Base-by-base conservation (phyloP, 2,329 filamentous ascomycete species). In the Dactylellina cionopaga region DNA sequence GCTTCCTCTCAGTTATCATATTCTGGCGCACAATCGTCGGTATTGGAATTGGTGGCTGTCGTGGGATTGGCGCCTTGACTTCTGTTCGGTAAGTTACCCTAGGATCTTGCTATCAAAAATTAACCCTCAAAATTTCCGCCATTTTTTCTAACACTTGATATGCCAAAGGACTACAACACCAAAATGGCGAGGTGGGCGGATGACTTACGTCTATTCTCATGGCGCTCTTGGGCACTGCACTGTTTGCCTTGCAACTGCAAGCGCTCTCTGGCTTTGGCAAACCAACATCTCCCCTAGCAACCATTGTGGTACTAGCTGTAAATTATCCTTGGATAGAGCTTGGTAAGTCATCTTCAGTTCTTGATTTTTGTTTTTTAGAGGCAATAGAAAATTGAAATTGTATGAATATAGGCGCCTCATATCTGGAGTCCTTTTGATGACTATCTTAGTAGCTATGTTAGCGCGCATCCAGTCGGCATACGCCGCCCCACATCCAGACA, bases 11-110 rank as follows among this genome's bases (percentile, higher is more conserved):
- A 0, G 82, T 82, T 81, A 74, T 85, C 29, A 78, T 83, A 19
- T 82, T 81, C 77, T 85, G 83, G 83, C 79, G 83, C 65, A 78
- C 83, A 37, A 74, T 83, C 19, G 81, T 84, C 37, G 83, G 83
- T 0, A 79, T 84, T 31, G 87, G 86, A 0, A 87, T 89, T 31
- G 87, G 87, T n/a, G 88, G 86, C 13, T 88, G 90, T 79, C 68
- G 68, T 31, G 39, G 33, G 7, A 31, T 60, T 17, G 65, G 33
- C 11, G 52, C 46, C 0, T 41, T 59, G 35, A 52, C 33, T 17
- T 19, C 59, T 13, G 54, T 44, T 27, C 17, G 59, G 68, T 65
- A 29, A 54, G 68, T 13, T 22, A 3, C 25, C n/a, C n/a, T n/a
- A n/a, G n/a, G n/a, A n/a, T n/a, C n/a, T n/a, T n/a, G n/a, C n/a